These are phyloP conservation scores for Marasmius sp. DNA, from an alignment of 1,284 basidiomycete genomes.

Conservation along the genomic window DNA sequence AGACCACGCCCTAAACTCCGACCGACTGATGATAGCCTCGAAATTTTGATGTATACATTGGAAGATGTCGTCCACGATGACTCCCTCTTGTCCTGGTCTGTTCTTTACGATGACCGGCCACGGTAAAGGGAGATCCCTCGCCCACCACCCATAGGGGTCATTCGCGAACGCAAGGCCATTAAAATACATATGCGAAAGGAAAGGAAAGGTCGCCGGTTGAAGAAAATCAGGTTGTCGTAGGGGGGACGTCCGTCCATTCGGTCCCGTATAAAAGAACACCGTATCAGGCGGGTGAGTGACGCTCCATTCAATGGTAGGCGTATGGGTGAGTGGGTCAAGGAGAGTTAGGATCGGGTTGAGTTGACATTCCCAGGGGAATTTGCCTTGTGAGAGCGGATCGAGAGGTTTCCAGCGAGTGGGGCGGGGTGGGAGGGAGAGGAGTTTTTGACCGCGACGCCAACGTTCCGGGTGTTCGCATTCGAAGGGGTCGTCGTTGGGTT, in stretches of 20 bases:
- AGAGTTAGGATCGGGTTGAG: constrained; percentile 55
- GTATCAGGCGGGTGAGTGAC: constrained; percentile 29
- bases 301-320: constrained; percentile 47
- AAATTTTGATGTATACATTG: constrained; percentile 46
- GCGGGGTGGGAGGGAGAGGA: constrained; percentile 48
- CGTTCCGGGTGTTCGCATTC: constrained; percentile 39
- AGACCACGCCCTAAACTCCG: constrained; percentile 43
- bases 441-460: constrained; percentile 48
- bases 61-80: constrained; percentile 53
- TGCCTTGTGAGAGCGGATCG: constrained; percentile 30
- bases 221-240: constrained; percentile 39
- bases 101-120: constrained; percentile 57
- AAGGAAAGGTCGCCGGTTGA: constrained; percentile 60
- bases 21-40: constrained; percentile 35
- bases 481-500: background rate
- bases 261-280: constrained; percentile 28
- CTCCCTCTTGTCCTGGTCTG: constrained; percentile 38
- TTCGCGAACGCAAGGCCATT: constrained; percentile 24
- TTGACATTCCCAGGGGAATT: constrained; percentile 46
- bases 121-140: constrained; percentile 32
- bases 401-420: constrained; percentile 46
- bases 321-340: constrained; percentile 18
- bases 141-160: constrained; percentile 47
- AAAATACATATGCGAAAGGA: constrained; percentile 53
- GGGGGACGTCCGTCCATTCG: constrained; percentile 24